Evolutionary conservation across 169 alveolate genomes (phyloP).

Genomic region (Perkinsus olseni): DNA sequence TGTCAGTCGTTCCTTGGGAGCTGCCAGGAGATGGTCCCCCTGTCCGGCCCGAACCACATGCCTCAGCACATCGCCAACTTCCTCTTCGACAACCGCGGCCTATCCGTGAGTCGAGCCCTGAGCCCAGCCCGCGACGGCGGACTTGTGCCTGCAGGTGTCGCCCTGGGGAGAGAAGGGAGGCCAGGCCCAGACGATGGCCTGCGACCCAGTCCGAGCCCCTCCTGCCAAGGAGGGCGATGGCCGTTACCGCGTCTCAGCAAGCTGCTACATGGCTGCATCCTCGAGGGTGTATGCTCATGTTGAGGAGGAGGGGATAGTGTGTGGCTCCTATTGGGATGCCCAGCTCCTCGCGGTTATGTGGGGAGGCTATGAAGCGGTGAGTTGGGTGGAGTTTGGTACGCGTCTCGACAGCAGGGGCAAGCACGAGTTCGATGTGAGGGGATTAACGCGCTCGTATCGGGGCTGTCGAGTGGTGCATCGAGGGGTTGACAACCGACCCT

Average conservation of each 20-base stretch:
- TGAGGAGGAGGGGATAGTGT: background rate
- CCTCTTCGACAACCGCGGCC: background rate
- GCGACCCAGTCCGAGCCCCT: background rate
- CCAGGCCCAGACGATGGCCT: background rate
- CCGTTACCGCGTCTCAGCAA: background rate
- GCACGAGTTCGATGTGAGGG: too few relatives aligned
- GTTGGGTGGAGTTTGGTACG: background rate
- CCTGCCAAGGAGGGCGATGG: background rate
- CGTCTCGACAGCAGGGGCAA: too few relatives aligned
- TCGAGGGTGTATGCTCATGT: background rate
- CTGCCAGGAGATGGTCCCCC: background rate
- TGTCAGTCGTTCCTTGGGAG: background rate
- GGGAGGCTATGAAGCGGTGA: background rate
- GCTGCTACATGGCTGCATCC: background rate
- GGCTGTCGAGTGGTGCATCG: too few relatives aligned
- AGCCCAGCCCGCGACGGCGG: too few relatives aligned
- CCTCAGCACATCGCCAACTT: background rate
- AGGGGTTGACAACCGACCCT: too few relatives aligned
- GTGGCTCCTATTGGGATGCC: background rate
- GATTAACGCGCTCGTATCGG: too few relatives aligned
- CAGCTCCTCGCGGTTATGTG: background rate
- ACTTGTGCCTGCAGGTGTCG: background rate
- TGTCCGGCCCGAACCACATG: background rate
- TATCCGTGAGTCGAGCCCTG: background rate
- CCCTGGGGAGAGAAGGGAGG: background rate